phyloP scores from a whole-genome alignment of 306 rosid genomes.

The Quercus ilex region DNA sequence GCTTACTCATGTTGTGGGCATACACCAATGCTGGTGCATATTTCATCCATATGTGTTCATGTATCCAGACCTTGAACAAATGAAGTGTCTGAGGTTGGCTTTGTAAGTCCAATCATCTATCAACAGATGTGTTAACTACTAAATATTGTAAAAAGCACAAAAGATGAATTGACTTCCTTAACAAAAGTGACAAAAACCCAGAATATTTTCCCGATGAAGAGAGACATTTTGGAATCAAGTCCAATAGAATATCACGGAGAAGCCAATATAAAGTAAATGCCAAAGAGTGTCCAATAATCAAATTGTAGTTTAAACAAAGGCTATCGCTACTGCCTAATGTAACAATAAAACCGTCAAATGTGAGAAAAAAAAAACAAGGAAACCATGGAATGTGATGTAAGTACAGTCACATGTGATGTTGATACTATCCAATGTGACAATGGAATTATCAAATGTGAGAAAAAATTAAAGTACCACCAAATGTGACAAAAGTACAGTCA shows the following conservation, averaged over 20 bases:
- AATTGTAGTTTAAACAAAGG: too few species aligned
- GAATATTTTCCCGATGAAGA: neutral
- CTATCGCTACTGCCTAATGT: too few species aligned
- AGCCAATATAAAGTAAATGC: neutral
- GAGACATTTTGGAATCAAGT: neutral
- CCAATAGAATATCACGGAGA: neutral
- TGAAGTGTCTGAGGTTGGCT: slow-evolving; percentile 76
- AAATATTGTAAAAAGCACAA: neutral
- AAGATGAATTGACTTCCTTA: neutral
- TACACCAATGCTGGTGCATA: slow-evolving; percentile 95
- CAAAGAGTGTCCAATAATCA: too few species aligned
- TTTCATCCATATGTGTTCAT: slow-evolving; percentile 60
- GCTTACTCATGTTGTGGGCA: slow-evolving; percentile 92
- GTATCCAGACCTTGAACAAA: slow-evolving; percentile 76
- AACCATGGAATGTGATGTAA: too few species aligned
- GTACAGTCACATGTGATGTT: too few species aligned
- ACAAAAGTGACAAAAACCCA: slow-evolving; percentile 4
- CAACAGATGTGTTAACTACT: slow-evolving; percentile 2
- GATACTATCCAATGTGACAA: too few species aligned
- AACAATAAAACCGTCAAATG: too few species aligned
- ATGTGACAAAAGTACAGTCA: too few species aligned
- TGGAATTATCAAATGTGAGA: too few species aligned
- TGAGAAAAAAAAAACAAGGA: too few species aligned
- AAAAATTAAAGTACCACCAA: too few species aligned
- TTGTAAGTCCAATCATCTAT: slow-evolving; percentile 89